Percentiles rank a stretch among this genome's conserved stretches.
phyloP scores from a whole-genome alignment of 805 yeast genomes.

The Wickerhamomyces silvicola region DNA sequence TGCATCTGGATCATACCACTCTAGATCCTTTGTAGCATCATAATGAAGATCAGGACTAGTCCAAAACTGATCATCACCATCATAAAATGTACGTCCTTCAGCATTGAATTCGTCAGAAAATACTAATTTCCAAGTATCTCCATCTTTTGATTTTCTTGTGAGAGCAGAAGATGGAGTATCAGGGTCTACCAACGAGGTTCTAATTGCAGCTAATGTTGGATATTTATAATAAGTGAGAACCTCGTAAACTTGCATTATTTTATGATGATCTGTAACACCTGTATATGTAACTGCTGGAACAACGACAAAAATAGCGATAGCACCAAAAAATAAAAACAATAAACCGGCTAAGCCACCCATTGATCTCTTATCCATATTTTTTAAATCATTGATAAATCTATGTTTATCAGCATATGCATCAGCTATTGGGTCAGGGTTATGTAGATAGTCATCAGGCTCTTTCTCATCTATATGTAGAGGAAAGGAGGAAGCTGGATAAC shows the following conservation, averaged over 20 bases:
- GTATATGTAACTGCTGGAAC: constrained; percentile 82
- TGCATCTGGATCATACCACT: constrained; percentile 96
- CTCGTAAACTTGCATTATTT: constrained; percentile 24
- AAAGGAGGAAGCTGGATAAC: constrained; percentile 89
- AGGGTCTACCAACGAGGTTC: constrained; percentile 50
- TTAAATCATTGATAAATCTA: constrained; percentile 57
- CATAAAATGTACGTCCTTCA: constrained; percentile 86
- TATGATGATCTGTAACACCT: constrained; percentile 42
- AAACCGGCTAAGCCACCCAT: constrained; percentile 58
- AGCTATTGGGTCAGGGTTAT: constrained; percentile 91
- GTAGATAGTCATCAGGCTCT: constrained; percentile 91
- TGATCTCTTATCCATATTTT: constrained; percentile 58
- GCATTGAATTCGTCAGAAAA: constrained; percentile 89
- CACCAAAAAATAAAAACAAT: constrained; percentile 51
- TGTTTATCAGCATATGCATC: constrained; percentile 82
- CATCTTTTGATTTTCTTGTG: constrained; percentile 49
- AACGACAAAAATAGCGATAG: constrained; percentile 62
- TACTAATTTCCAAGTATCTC: constrained; percentile 67
- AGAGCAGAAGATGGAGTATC: constrained; percentile 50
- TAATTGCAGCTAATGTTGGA: constrained; percentile 45
- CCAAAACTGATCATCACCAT: constrained; percentile 90
- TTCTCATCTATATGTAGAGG: constrained; percentile 89
- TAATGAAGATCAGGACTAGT: constrained; percentile 78
- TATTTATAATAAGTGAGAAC: constrained; percentile 42
- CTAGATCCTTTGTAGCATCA: constrained; percentile 83